Base-by-base conservation (phyloP, 306 rosid genomes). In the Lathyrus oleraceus region DNA sequence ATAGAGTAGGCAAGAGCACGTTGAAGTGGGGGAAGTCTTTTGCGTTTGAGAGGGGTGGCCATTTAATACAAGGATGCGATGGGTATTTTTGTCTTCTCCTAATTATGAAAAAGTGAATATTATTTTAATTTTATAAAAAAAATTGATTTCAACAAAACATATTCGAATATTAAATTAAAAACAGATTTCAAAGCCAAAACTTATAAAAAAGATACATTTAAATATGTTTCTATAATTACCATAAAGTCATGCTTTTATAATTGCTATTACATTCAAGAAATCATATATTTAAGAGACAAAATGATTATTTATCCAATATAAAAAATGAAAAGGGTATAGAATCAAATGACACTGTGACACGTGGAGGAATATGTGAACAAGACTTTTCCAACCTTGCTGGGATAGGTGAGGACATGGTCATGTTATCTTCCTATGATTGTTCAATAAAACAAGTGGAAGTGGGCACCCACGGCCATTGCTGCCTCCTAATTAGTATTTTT, bases 361-460 rank as follows among this genome's bases (percentile, higher is more conserved):
- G 74, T 87, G 85, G 90, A 75, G n/a, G 78, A 43, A 76, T 68
- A 72, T 65, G 77, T 74, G 82, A 85, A 79, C 88, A 76, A 91
- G 82, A 85, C 35, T 23, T 78, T 78, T 80, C 83, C 78, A 43
- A 75, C 76, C 76, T 73, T 87, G 91, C 84, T 65, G 87, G 87
- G 85, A 78, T 78, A 66, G 82, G 76, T 82, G 85, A 86, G 83
- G 84, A 79, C 85, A 67, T 67, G 52, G 74, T 88, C 84, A 92
- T 80, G 87, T 78, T 84, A 74, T 75, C 77, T 64, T 83, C 85
- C 87, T 83, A 86, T 83, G 84, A 81, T 75, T 84, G 79, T 66
- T 78, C 65, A 72, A 54, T 61, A 75, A 74, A 67, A 67, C 23
- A 61, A 61, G 65, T 48, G 81, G 78, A 81, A 72, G 52, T 75